Evolutionary conservation across 345 rosid species (phyloP), one percentile per base, ranked within the genome.

Genomic region (Noccaea caerulescens): DNA sequence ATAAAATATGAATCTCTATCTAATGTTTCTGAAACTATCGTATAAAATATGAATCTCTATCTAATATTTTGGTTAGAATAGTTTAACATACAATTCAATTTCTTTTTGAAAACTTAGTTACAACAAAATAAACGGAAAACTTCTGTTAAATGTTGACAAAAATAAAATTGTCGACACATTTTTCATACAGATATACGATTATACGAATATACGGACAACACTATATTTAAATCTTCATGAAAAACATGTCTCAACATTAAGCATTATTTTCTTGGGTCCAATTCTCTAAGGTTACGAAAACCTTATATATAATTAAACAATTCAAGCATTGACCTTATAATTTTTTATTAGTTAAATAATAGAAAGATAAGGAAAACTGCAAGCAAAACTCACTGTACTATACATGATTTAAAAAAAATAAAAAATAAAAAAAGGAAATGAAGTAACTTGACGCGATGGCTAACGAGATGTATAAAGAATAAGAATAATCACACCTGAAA

Each of bases 391-490:
- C 37, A 47, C n/a, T 20, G 23, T 20, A 20, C 23, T 1, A 20
- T 1, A 20, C 2, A 20, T 20, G 23, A 20, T 20, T 20, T 20
- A 1, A 20, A 49, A 14, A 53, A 30, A 41, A 12, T 6, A 44
- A 4, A 39, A 20, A 23, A 27, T 52, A 0, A 20, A 13, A 37
- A 14, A 58, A 34, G 53, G 55, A 63, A 69, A 69, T 63, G 79
- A 50, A 63, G 79, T 76, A 55, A 76, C 79, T 70, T 76, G 67
- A 76, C 76, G 79, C 79, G 20, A 76, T 76, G 61, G 76, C 71
- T 63, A 76, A 70, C 54, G 47, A 69, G 47, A 46, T 32, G 62
- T 76, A 70, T 68, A 75, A 56, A 57, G 49, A 27, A 38, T 39
- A 64, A 60, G 49, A 27, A 38, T 39, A 64, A 60, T 52, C 73